These are phyloP conservation scores for Saccharomyces uvarum DNA, from an alignment of 1,139 yeast genomes.

Conservation along the genomic window DNA sequence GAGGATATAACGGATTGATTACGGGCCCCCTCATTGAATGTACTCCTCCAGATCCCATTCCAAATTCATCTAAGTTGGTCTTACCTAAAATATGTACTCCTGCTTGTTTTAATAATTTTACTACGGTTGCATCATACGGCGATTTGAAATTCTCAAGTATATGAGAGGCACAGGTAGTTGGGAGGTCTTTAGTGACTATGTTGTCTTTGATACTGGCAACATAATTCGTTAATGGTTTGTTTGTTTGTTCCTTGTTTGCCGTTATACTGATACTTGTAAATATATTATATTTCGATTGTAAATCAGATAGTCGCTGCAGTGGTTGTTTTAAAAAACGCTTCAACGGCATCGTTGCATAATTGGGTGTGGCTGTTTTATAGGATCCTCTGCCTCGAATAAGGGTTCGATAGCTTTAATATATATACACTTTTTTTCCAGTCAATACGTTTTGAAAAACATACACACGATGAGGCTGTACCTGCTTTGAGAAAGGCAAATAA, in stretches of 20 bases:
- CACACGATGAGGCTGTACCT: not conserved
- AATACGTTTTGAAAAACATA: not conserved
- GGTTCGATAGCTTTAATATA: not conserved
- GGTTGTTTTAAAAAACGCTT: not conserved
- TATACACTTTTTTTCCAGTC: not conserved
- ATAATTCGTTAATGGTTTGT: constrained; percentile 9
- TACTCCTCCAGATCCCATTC: constrained; percentile 79
- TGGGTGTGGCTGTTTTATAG: not conserved
- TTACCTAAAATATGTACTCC: constrained; percentile 60
- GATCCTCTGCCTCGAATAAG: not conserved
- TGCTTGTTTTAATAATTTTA: constrained; percentile 41
- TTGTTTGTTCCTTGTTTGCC: not conserved
- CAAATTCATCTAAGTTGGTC: constrained; percentile 94
- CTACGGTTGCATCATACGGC: constrained; percentile 79
- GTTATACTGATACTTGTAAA: not conserved
- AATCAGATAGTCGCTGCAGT: not conserved
- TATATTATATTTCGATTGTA: constrained; percentile 3
- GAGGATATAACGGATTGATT: constrained; percentile 51
- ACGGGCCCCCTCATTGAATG: constrained; percentile 59
- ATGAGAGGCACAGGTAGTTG: constrained; percentile 72
- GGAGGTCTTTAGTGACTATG: constrained; percentile 53
- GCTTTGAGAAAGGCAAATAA: not conserved
- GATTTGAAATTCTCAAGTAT: constrained; percentile 53
- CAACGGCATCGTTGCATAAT: not conserved
- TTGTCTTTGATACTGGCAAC: constrained; percentile 65